Percentiles rank a stretch among this genome's conserved stretches.
phyloP scores from a whole-genome alignment of 2,329 filamentous ascomycete genomes.

The Calonectria multiphialidica region DNA sequence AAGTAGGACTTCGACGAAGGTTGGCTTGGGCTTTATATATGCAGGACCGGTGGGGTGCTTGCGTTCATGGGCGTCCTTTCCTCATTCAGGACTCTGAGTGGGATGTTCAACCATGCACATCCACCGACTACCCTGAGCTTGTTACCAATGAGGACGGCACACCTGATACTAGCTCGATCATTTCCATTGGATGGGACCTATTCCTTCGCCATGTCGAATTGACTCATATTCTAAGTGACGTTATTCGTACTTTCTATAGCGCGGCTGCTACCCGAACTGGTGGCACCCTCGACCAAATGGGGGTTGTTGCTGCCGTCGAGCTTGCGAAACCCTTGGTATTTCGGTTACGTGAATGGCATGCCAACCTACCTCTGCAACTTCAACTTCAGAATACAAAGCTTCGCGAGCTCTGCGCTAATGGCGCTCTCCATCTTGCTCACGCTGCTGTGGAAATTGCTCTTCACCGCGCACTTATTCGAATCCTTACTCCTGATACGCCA shows the following conservation, averaged over 20 bases:
- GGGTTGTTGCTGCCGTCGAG: conserved; percentile 49
- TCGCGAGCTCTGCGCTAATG: conserved; percentile 55
- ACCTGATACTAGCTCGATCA: conserved; percentile 54
- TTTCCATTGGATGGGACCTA: conserved; percentile 58
- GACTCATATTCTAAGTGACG: conserved; percentile 63
- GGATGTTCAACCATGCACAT: conserved; percentile 57
- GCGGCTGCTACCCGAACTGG: conserved; percentile 45
- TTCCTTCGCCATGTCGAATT: conserved; percentile 65
- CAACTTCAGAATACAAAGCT: conserved; percentile 57
- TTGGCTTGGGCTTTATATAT: conserved; percentile 75
- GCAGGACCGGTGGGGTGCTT: conserved; percentile 73
- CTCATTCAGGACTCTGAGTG: conserved; percentile 67
- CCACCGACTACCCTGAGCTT: conserved; percentile 55
- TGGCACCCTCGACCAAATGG: conserved; percentile 48
- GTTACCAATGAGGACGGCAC: conserved; percentile 50
- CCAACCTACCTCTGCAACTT: conserved; percentile 57
- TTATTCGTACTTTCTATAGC: conserved; percentile 62
- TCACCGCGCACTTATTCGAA: conserved; percentile 62
- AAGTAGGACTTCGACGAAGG: conserved; percentile 70
- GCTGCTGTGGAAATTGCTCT: conserved; percentile 64
- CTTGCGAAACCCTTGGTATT: conserved; percentile 49
- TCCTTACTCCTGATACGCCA: conserved; percentile 50
- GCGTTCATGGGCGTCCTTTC: conserved; percentile 68
- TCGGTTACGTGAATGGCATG: conserved; percentile 57
- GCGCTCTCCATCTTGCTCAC: conserved; percentile 64